These are phyloP conservation scores for Russula emetica DNA, from an alignment of 768 basidiomycete genomes.

Conservation along the genomic window DNA sequence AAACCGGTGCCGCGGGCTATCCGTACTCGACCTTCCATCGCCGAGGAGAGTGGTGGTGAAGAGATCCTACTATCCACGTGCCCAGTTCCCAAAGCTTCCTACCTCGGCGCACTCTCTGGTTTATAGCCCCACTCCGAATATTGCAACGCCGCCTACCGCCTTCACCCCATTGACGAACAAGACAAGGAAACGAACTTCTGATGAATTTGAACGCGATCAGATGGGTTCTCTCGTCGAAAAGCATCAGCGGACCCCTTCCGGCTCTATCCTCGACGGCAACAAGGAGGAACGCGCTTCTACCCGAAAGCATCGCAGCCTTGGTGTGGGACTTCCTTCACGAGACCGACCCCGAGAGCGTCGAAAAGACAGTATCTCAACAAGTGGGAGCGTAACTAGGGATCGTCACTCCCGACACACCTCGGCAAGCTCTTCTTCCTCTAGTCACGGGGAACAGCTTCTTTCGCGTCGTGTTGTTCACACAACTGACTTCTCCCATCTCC, in stretches of 20 bases:
- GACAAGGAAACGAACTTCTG: slow-evolving; percentile 34
- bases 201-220: slow-evolving; percentile 35
- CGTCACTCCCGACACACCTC: slow-evolving; percentile 64
- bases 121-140: slow-evolving; percentile 6
- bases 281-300: slow-evolving; percentile 29
- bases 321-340: slow-evolving; percentile 33
- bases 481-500: slow-evolving; percentile 83
- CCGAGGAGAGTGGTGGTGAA: slow-evolving; percentile 85
- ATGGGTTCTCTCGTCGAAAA: slow-evolving; percentile 26
- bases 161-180: slow-evolving; percentile 27
- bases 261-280: slow-evolving; percentile 41
- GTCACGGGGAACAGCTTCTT: slow-evolving; percentile 45
- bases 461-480: slow-evolving; percentile 61
- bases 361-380: slow-evolving; percentile 34
- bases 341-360: slow-evolving; percentile 48
- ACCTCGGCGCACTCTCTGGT: not conserved
- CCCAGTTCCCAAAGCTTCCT: slow-evolving; percentile 24
- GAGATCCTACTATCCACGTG: slow-evolving; percentile 85
- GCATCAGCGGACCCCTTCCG: slow-evolving; percentile 24
- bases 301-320: slow-evolving; percentile 28
- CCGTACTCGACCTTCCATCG: slow-evolving; percentile 58
- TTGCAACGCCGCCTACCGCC: slow-evolving; percentile 20
- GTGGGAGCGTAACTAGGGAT: slow-evolving; percentile 26
- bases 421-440: slow-evolving; percentile 62
- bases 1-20: slow-evolving; percentile 47